Base-by-base conservation (phyloP, 257 asterid genomes). In the Solanum pinnatisectum region DNA sequence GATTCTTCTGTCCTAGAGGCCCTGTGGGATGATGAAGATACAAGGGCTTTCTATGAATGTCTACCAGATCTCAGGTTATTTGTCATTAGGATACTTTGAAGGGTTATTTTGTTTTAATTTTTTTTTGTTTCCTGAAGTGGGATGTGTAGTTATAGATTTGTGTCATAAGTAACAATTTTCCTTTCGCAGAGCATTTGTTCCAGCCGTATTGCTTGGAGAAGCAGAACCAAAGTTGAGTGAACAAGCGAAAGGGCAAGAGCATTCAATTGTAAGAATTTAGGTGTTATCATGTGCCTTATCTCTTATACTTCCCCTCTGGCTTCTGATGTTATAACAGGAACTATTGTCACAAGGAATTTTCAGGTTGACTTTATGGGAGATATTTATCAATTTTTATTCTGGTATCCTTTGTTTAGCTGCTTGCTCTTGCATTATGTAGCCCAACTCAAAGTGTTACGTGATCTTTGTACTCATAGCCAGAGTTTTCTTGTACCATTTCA, bases 1-100 rank as follows among this genome's bases (percentile, higher is more conserved):
- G 99, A 96, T 90, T 91, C 96, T 90, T 93, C 98, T 82, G 87
- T 92, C 84, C 90, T 90, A 87, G 99, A 97, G 90, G 96, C 98
- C 72, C 90, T 97, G 46, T 97, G 99, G 99, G 99, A 97, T 87
- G 99, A 97, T 88, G 99, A 97, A 88, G 99, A 97, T 93, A 97
- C 99, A 20, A 94, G 94, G 93, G 92, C 98, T 91, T 97, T 97
- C 95, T 97, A 97, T 4, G 99, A 97, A 91, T 91, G 95, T 94
- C 95, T 97, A 72, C 99, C 99, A 15, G 99, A 97, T 92, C 98
- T 97, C 87, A 96, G 99, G 99, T 96, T 76, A 71, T n/a, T 33
- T 73, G 76, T 40, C 65, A 18, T 40, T 36, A 42, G 63, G 87
- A 88, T 89, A 63, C 83, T 83, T 83, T 49, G 18, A 23, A 87